A percentile compares a stretch with the other conserved stretches of the same genome.
Conservation (phyloP, 345 rosid genomes). For the Eutrema yunnanense region DNA sequence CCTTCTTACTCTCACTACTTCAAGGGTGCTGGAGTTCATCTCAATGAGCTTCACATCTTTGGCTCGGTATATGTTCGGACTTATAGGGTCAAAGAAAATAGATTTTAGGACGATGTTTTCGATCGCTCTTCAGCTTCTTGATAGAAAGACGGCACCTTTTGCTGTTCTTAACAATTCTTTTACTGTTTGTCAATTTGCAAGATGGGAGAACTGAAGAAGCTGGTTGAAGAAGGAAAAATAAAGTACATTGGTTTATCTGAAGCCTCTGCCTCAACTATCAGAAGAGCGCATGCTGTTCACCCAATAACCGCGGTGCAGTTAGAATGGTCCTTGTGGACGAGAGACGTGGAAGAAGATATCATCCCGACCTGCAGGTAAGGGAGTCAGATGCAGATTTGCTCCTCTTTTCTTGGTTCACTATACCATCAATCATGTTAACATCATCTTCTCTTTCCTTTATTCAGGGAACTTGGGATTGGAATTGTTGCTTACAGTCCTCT, state of each 20-base stretch:
- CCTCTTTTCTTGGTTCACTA: neutral
- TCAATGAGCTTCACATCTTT: neutral
- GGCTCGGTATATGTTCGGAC: neutral
- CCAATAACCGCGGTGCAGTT: conserved; percentile 57
- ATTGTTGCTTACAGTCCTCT: conserved; percentile 69
- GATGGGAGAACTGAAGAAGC: conserved; percentile 61
- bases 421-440: neutral
- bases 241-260: conserved; percentile 64
- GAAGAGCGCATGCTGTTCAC: conserved; percentile 75
- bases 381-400: neutral
- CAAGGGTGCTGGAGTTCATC: neutral
- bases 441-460: neutral
- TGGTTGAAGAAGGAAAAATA: conserved; percentile 68
- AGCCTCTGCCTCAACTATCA: conserved; percentile 72
- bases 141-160: neutral
- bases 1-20: neutral
- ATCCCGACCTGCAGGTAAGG: conserved; percentile 29
- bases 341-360: conserved; percentile 64
- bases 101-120: neutral
- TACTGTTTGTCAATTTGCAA: neutral
- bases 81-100: neutral
- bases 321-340: conserved; percentile 72
- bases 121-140: neutral
- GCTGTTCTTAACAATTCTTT: neutral
- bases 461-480: conserved; percentile 69